Percentiles rank a stretch among this genome's conserved stretches.
Conservation (phyloP, 2,329 filamentous ascomycete species). For the Colletotrichum sp. region DNA sequence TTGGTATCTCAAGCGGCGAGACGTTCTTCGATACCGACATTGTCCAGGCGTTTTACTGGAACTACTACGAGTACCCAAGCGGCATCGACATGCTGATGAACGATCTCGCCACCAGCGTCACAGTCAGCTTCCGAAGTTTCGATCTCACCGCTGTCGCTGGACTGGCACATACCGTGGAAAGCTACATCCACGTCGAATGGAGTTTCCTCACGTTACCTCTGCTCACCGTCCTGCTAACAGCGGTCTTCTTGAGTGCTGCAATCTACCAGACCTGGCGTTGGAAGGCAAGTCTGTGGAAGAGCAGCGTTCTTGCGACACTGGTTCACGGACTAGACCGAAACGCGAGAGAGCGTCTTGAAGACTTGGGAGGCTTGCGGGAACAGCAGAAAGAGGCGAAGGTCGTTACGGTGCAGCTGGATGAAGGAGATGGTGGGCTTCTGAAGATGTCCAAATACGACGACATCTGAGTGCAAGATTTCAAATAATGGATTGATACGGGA, state of each 20-base stretch:
- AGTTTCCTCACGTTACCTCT: constrained; percentile 36
- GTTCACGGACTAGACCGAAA: constrained; percentile 38
- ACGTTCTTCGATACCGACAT: constrained; percentile 40
- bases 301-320: constrained; percentile 37
- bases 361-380: constrained; percentile 21
- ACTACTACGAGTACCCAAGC: constrained; percentile 39
- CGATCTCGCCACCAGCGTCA: constrained; percentile 38
- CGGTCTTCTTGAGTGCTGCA: constrained; percentile 31
- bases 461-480: background rate
- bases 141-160: constrained; percentile 31
- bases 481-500: background rate
- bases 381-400: constrained; percentile 28
- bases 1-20: constrained; percentile 34
- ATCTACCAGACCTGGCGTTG: constrained; percentile 28
- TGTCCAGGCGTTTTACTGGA: constrained; percentile 43
- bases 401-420: constrained; percentile 30
- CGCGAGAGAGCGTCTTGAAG: constrained; percentile 26
- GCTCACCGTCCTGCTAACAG: constrained; percentile 31
- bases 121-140: constrained; percentile 35
- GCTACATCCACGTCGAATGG: constrained; percentile 39
- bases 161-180: constrained; percentile 29
- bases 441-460: constrained; percentile 12
- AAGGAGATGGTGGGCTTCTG: constrained; percentile 22
- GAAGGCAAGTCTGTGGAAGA: constrained; percentile 36
- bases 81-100: constrained; percentile 38